Evolutionary conservation across 78 protist species (phyloP), one percentile per base, ranked within the genome.

Genomic region (Dictyostelium intermedium): DNA sequence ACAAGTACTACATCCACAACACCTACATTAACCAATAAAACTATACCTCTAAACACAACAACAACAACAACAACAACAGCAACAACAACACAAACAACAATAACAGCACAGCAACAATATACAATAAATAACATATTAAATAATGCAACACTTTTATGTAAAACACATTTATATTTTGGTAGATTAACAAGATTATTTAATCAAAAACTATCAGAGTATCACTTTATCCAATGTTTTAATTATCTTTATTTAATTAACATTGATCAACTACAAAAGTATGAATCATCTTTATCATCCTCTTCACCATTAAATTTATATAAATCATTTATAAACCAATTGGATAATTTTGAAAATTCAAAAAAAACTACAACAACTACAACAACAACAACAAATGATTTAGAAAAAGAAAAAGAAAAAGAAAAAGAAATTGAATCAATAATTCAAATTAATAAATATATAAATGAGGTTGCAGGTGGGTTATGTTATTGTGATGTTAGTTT

Each of bases 401-500:
- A 2, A 53, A 34, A 82, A 56, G 39, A 32, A 32, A 27, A 66
- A 63, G 78, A 23, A 0, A 35, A 37, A n/a, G 18, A 66, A 37
- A 41, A 66, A 66, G 47, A 27, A 34, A 18, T 34, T 34, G 79
- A 70, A 70, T 47, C 47, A 63, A 70, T 56, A 14, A 56, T 16
- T 37, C 37, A 9, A 18, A 56, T 82, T 3, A 20, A 47, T 16
- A 79, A 82, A 56, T 27, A 79, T 35, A 25, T 89, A 14, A 78
- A 89, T 69, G 94, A 89, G 41, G 47, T 89, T 1, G 80, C 94
- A 30, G 94, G 94, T 80, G 87, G 45, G 43, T 14, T 89, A 80
- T 89, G 81, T 37, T 80, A 61, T 69, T 47, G 50, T 56, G 23
- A 43, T 20, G 30, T 63, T 18, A 63, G 43, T 47, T 45, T 13